Conservation (phyloP, 257 asterid species). For the Thymus quinquecostatus region DNA sequence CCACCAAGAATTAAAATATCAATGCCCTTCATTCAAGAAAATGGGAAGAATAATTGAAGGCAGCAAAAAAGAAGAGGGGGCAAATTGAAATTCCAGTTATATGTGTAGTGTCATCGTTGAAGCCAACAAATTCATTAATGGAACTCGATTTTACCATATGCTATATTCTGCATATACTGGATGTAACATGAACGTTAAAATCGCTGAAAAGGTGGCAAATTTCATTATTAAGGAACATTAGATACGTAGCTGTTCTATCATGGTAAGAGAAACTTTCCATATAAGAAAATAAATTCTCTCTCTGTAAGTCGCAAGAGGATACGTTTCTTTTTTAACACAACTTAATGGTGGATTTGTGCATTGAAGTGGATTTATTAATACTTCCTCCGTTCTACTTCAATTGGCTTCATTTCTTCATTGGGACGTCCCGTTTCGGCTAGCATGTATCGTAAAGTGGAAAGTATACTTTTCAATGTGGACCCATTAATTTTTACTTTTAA, state of each 20-base stretch:
- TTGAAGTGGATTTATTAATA: no score
- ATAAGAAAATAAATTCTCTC: no score
- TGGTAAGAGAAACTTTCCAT: not conserved
- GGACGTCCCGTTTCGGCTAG: no score
- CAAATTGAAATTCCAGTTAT: slow-evolving; percentile 11
- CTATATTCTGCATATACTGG: not conserved
- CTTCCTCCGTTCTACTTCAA: no score
- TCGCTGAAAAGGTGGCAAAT: slow-evolving; percentile 16
- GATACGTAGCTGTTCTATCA: slow-evolving; percentile 1
- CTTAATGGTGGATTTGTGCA: no score
- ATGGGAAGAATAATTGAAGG: not conserved
- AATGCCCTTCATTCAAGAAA: slow-evolving; percentile 20
- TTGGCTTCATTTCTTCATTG: no score
- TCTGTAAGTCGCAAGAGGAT: no score
- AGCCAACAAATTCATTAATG: slow-evolving; percentile 22
- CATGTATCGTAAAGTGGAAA: no score
- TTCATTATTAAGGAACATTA: not conserved
- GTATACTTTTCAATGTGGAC: no score
- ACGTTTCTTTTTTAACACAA: no score
- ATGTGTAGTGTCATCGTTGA: slow-evolving; percentile 19
- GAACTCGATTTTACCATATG: not conserved
- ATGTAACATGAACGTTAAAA: slow-evolving; percentile 9
- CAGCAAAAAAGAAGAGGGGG: slow-evolving; percentile 3
- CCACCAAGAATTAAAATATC: not conserved
- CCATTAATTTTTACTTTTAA: no score